Evolutionary conservation across 352 stramenopile species (phyloP).

Genomic region (Plasmopara viticola): DNA sequence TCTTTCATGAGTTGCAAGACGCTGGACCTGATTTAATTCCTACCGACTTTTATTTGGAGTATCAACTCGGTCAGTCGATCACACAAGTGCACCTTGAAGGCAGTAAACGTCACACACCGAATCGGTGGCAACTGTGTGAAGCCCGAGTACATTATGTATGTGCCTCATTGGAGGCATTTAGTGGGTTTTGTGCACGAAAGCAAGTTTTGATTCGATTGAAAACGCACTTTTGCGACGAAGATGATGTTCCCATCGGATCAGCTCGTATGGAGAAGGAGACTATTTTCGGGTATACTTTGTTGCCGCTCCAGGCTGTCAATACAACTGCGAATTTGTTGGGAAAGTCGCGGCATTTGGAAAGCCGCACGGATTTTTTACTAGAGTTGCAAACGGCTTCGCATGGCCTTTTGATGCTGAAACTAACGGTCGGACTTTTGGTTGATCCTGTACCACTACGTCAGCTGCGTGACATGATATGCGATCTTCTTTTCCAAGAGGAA

Average conservation of each 20-base stretch:
- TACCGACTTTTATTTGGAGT: conserved; percentile 72
- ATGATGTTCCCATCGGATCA: background rate
- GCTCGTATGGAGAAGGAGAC: conserved; percentile 11
- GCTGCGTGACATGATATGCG: conserved; percentile 46
- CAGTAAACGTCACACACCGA: conserved; percentile 71
- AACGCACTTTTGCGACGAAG: conserved; percentile 8
- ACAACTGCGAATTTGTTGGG: conserved; percentile 52
- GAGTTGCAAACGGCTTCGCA: conserved; percentile 54
- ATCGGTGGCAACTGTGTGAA: conserved; percentile 80
- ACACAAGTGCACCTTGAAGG: conserved; percentile 58
- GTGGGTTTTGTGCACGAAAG: conserved; percentile 59
- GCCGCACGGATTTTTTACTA: conserved; percentile 54
- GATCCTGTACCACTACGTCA: conserved; percentile 48
- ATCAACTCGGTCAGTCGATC: conserved; percentile 64
- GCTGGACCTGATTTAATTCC: conserved; percentile 40
- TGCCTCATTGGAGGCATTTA: conserved; percentile 59
- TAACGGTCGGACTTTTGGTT: conserved; percentile 63
- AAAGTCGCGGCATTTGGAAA: conserved; percentile 43
- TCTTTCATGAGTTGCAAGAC: conserved; percentile 83
- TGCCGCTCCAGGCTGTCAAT: conserved; percentile 50
- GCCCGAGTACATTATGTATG: conserved; percentile 62
- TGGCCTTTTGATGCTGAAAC: conserved; percentile 64
- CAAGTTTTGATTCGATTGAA: conserved; percentile 69
- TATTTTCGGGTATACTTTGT: conserved; percentile 48
- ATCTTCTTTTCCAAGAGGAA: conserved; percentile 49